Percentiles rank a stretch among this genome's conserved stretches.
phyloP scores from a whole-genome alignment of 805 yeast species.

The Barnettozyma salicaria region DNA sequence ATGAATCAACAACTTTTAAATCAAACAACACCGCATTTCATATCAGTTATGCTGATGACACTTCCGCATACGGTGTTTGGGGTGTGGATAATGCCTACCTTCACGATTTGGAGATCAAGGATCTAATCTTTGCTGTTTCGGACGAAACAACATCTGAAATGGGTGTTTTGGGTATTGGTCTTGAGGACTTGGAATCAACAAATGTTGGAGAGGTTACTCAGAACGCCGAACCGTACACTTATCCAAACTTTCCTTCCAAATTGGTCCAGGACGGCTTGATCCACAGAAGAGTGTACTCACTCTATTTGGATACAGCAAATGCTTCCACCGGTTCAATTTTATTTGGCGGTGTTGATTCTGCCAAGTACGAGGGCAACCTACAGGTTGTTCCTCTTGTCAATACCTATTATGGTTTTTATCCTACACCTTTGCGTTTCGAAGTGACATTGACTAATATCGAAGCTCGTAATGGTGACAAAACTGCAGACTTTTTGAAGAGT shows the following conservation, averaged over 20 bases:
- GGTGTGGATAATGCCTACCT: constrained; percentile 51
- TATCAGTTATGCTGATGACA: constrained; percentile 45
- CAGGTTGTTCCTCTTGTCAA: constrained; percentile 40
- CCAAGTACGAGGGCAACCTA: constrained; percentile 50
- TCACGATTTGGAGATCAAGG: constrained; percentile 44
- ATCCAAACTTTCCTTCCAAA: constrained; percentile 61
- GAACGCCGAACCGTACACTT: constrained; percentile 30
- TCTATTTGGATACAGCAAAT: constrained; percentile 44
- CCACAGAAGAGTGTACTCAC: constrained; percentile 50
- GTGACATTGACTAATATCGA: constrained; percentile 33
- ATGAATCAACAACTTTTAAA: constrained; percentile 30
- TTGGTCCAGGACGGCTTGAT: constrained; percentile 55
- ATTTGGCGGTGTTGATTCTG: constrained; percentile 68
- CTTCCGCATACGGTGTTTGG: constrained; percentile 31
- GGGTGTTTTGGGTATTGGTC: constrained; percentile 75
- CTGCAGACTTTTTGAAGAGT: constrained; percentile 2
- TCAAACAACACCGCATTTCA: constrained; percentile 32
- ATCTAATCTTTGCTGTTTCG: constrained; percentile 70
- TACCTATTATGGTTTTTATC: constrained; percentile 27
- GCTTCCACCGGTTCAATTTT: constrained; percentile 47
- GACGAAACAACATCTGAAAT: constrained; percentile 51
- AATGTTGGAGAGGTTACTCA: constrained; percentile 28
- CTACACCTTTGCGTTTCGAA: constrained; percentile 40
- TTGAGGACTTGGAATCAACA: constrained; percentile 63
- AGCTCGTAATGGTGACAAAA: not conserved